Base-by-base conservation (phyloP, 345 rosid species). In the Eucalyptus caleyi region DNA sequence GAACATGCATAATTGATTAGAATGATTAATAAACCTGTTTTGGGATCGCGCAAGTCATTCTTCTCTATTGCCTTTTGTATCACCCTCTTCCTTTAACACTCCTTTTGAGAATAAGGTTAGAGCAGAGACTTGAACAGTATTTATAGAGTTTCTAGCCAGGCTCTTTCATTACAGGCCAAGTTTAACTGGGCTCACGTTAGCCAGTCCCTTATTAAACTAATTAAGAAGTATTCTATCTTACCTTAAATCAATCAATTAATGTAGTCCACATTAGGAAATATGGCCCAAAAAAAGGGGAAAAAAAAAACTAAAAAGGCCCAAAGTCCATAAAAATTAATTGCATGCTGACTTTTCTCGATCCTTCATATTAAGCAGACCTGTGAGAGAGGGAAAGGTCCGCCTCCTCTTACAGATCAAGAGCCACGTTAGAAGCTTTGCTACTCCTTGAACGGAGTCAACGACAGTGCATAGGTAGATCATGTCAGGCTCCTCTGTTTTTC, bases 131-230 rank as follows among this genome's bases (percentile, higher is more conserved):
- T 53, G 0, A 4, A 2, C 0, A 3, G 0, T 53, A 53, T 53
- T 53, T 53, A 53, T 53, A 19, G 11, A 53, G 2, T 53, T 53
- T 53, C 0, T 0, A 53, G 1, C 0, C 1, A 53, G 0, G 11
- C 5, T 2, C 0, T 2, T 0, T 53, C 5, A 3, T 53, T 53
- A 53, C 1, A 26, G 59, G 59, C 59, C 2, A 53, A 2, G 11
- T 0, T 53, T 0, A 53, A 53, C 11, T 21, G 0, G 5, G 26
- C 26, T 11, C 5, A 21, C 0, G 21, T 1, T 53, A 53, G 1
- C 2, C 3, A 19, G 5, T 21, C 5, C 0, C 2, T 3, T 19
- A 19, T 19, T 53, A 53, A 0, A 19, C 1, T 53, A 53, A 8
- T 53, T 53, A 53, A 53, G 2, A 53, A 53, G 4, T 0, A 0